phyloP scores from a whole-genome alignment of 202 grass and related monocot species.

The Panicum virgatum region DNA sequence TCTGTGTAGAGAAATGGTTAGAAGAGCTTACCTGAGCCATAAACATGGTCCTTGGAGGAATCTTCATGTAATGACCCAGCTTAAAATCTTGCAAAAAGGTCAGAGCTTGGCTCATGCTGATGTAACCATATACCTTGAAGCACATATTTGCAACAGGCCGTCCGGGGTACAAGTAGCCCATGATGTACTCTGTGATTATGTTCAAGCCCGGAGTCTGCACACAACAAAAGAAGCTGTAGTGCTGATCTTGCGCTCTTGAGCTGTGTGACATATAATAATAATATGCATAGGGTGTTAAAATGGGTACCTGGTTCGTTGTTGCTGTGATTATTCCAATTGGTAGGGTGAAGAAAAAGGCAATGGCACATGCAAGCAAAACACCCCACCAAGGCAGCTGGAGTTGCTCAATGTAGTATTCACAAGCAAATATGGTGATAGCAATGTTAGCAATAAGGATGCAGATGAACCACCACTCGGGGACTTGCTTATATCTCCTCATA shows the following conservation, averaged over 20 bases:
- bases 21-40: slow-evolving; percentile 78
- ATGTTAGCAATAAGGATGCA: slow-evolving; percentile 72
- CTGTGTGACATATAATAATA: neutral
- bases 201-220: slow-evolving; percentile 87
- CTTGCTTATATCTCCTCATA: slow-evolving; percentile 81
- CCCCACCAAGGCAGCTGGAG: slow-evolving; percentile 98
- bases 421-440: slow-evolving; percentile 71
- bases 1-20: neutral
- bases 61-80: slow-evolving; percentile 97
- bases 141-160: slow-evolving; percentile 94
- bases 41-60: slow-evolving; percentile 94
- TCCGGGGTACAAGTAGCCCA: slow-evolving; percentile 91
- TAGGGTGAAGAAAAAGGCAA: slow-evolving; percentile 91
- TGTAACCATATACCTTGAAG: slow-evolving; percentile 97
- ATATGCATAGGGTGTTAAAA: neutral
- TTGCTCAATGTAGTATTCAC: slow-evolving; percentile 96
- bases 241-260: neutral
- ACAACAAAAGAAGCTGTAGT: neutral
- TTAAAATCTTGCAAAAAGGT: slow-evolving; percentile 94
- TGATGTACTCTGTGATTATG: slow-evolving; percentile 93
- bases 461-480: slow-evolving; percentile 91
- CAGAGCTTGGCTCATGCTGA: slow-evolving; percentile 92
- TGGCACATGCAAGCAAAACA: slow-evolving; percentile 77
- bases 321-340: slow-evolving; percentile 94
- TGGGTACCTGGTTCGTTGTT: slow-evolving; percentile 75